Percentiles rank a stretch among this genome's conserved stretches.
phyloP scores from a whole-genome alignment of 306 rosid genomes.

The Rosa persica region DNA sequence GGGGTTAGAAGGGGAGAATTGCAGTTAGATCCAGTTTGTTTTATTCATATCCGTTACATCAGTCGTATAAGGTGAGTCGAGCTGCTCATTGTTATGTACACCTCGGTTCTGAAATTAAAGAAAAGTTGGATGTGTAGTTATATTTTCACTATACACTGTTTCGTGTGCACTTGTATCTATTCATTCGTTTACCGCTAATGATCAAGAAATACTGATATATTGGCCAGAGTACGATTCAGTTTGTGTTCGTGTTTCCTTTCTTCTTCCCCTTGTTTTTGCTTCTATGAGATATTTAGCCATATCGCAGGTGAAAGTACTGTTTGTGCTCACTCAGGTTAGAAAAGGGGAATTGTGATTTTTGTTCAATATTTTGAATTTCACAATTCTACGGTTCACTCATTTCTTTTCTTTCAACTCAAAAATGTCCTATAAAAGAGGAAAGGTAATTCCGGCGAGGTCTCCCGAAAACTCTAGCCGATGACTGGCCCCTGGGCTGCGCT shows the following conservation, averaged over 20 bases:
- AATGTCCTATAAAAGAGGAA: background rate
- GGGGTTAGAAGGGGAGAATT: slow-evolving; percentile 39
- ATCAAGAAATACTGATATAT: background rate
- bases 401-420: background rate
- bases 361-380: no score
- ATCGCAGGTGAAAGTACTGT: no score
- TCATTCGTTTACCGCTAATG: background rate
- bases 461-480: no score
- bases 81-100: slow-evolving; percentile 10
- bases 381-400: no score
- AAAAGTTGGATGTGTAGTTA: background rate
- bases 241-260: no score
- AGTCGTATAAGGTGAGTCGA: slow-evolving; percentile 10
- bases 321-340: no score
- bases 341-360: no score
- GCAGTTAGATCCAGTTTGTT: slow-evolving; percentile 33
- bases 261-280: no score
- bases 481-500: no score
- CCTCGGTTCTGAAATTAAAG: background rate
- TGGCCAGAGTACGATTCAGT: no score
- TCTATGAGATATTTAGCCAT: no score
- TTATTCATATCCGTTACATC: slow-evolving; percentile 2
- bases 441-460: no score
- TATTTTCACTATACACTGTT: background rate
- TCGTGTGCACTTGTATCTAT: background rate